These are phyloP conservation scores for Colletotrichum tamarilloi DNA, from an alignment of 2,329 filamentous ascomycete genomes.

Conservation along the genomic window DNA sequence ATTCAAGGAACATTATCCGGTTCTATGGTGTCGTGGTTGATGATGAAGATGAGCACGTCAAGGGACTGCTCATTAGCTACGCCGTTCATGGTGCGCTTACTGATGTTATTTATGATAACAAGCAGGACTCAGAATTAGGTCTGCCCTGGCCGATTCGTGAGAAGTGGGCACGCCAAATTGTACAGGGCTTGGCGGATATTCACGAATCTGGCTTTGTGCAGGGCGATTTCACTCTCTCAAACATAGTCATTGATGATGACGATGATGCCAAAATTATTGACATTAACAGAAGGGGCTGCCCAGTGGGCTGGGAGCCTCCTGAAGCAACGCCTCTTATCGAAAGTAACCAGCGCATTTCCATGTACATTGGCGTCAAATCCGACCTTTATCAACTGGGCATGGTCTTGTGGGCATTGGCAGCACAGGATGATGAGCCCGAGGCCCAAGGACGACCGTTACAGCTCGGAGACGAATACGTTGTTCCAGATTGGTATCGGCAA, in stretches of 20 bases:
- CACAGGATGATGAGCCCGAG: conserved; percentile 91
- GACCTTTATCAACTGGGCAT: conserved; percentile 97
- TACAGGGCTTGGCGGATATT: conserved; percentile 89
- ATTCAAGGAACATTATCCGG: conserved; percentile 81
- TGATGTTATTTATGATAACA: conserved; percentile 87
- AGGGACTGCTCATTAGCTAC: conserved; percentile 89
- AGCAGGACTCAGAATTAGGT: conserved; percentile 65
- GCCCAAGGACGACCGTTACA: conserved; percentile 77
- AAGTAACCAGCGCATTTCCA: conserved; percentile 88
- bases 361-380: conserved; percentile 98
- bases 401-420: conserved; percentile 93
- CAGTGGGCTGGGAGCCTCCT: conserved; percentile 96
- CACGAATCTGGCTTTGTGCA: conserved; percentile 97
- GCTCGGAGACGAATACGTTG: conserved; percentile 66
- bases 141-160: conserved; percentile 79
- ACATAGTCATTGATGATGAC: conserved; percentile 89
- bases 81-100: conserved; percentile 89
- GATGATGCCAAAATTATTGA: conserved; percentile 97
- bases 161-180: conserved; percentile 91
- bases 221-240: conserved; percentile 96
- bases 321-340: conserved; percentile 88
- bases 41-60: conserved; percentile 77
- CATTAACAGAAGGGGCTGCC: conserved; percentile 96
- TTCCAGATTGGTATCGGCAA: conserved; percentile 83
- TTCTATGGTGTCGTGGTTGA: conserved; percentile 92